Conservation (phyloP, 306 rosid genomes). For the Acmispon strigosus region DNA sequence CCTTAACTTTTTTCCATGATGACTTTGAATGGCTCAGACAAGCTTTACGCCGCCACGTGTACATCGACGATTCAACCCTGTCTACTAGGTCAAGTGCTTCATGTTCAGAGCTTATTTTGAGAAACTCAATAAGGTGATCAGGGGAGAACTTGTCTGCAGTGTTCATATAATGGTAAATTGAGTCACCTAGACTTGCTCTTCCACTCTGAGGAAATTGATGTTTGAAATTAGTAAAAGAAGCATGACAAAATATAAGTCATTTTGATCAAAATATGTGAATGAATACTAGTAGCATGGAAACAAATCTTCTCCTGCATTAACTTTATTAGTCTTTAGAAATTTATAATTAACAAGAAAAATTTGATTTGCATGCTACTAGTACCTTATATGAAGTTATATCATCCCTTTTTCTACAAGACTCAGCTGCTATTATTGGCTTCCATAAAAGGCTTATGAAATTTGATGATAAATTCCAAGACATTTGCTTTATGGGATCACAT, state of each 20-base stretch:
- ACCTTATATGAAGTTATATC: constrained; percentile 25
- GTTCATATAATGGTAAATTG: constrained; percentile 55
- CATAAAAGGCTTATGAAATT: constrained; percentile 37
- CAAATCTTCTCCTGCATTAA: constrained; percentile 13
- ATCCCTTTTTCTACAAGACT: constrained; percentile 29
- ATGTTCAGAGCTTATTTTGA: constrained; percentile 69
- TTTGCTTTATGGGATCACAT: constrained; percentile 31
- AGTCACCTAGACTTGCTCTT: constrained; percentile 71
- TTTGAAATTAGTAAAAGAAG: not conserved
- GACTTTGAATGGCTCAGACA: constrained; percentile 72
- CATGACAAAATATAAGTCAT: not conserved
- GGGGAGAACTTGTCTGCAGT: constrained; percentile 66
- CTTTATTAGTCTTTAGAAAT: not conserved
- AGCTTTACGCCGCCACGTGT: constrained; percentile 88
- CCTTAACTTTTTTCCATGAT: constrained; percentile 89
- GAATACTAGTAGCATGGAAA: constrained; percentile 12
- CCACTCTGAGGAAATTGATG: constrained; percentile 56
- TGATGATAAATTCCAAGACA: constrained; percentile 35
- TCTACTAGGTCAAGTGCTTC: constrained; percentile 93
- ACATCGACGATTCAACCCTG: constrained; percentile 89
- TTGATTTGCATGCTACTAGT: constrained; percentile 9
- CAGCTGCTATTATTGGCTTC: constrained; percentile 36
- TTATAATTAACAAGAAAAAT: constrained; percentile 9
- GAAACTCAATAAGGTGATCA: constrained; percentile 59
- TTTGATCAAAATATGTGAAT: not conserved